Evolutionary conservation across 768 basidiomycete genomes (phyloP).

Genomic region (Dioszegia crocea): DNA sequence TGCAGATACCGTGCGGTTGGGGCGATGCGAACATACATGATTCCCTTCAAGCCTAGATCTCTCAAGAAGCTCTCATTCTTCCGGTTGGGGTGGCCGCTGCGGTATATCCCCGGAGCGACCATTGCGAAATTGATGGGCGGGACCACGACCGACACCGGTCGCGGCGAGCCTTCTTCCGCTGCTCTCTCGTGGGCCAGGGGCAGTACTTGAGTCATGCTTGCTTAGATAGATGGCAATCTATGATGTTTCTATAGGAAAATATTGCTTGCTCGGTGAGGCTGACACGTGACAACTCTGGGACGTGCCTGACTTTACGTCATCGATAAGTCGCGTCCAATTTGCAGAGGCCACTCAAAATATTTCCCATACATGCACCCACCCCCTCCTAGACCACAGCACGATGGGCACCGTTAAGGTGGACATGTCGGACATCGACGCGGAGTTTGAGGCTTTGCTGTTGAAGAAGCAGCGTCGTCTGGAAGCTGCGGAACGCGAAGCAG

Average conservation of each 20-base stretch:
- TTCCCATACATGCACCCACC: too few species aligned
- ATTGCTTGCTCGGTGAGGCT: too few species aligned
- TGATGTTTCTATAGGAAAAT: too few species aligned
- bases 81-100: conserved; percentile 48
- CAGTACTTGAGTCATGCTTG: neutral
- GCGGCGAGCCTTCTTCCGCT: neutral
- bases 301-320: conserved; percentile 11
- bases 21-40: conserved; percentile 33
- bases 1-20: neutral
- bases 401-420: too few species aligned
- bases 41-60: conserved; percentile 35
- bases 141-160: conserved; percentile 24
- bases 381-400: too few species aligned
- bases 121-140: conserved; percentile 47
- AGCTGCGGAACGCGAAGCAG: conserved; percentile 10
- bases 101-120: conserved; percentile 38
- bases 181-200: neutral
- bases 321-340: neutral
- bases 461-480: conserved; percentile 12
- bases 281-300: neutral
- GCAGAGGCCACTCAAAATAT: neutral
- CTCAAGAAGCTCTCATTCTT: conserved; percentile 45
- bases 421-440: conserved; percentile 29
- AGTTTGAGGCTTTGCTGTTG: conserved; percentile 32
- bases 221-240: too few species aligned